A percentile compares a stretch with the other conserved stretches of the same genome.
Conservation (phyloP, 768 basidiomycete species). For the Trichaptum fuscoviolaceum region DNA sequence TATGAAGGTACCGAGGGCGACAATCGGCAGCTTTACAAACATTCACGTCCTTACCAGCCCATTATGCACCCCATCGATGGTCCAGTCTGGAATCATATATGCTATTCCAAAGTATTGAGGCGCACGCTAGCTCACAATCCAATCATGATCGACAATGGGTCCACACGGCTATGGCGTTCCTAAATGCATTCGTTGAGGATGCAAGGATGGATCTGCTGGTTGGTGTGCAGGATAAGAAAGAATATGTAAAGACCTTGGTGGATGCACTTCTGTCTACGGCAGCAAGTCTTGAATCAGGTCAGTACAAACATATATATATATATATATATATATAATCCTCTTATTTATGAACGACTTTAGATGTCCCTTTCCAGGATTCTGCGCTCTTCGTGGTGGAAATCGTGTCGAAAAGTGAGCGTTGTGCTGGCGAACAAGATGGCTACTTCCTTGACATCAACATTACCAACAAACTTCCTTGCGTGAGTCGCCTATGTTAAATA, state of each 20-base stretch:
- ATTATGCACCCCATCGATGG: conserved; percentile 82
- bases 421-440: conserved; percentile 62
- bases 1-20: conserved; percentile 58
- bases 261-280: conserved; percentile 43
- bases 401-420: conserved; percentile 34
- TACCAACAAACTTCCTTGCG: conserved; percentile 69
- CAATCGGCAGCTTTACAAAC: conserved; percentile 58
- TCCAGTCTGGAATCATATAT: conserved; percentile 73
- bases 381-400: conserved; percentile 56
- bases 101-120: conserved; percentile 68
- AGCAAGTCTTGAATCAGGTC: conserved; percentile 51
- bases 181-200: conserved; percentile 62
- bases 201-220: conserved; percentile 47
- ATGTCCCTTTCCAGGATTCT: conserved; percentile 64
- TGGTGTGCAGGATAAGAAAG: conserved; percentile 43
- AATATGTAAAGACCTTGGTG: conserved; percentile 50
- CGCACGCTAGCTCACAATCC: conserved; percentile 37
- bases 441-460: conserved; percentile 55
- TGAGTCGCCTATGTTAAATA: conserved; percentile 33
- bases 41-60: conserved; percentile 77
- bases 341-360: conserved; percentile 29
- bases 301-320: conserved; percentile 19
- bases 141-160: conserved; percentile 68
- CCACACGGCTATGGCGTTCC: conserved; percentile 67
- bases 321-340: conserved; percentile 13